These are phyloP conservation scores for Chalciporus pseudorubinellus DNA, from an alignment of 768 basidiomycete species.

Conservation along the genomic window DNA sequence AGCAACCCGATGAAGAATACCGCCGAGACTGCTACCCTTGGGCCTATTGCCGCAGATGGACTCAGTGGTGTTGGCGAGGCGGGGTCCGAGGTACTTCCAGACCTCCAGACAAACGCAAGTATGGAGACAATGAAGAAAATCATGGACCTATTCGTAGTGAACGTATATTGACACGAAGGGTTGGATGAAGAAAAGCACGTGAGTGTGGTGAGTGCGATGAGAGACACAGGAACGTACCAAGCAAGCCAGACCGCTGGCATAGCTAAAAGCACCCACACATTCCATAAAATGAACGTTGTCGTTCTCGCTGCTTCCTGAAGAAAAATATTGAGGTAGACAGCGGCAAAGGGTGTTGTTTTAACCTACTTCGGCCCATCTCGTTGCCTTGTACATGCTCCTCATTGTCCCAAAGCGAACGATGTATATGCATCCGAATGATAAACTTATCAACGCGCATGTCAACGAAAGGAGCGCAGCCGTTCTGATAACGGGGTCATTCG, in stretches of 20 bases:
- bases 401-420: conserved; percentile 71
- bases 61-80: conserved; percentile 36
- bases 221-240: conserved; percentile 41
- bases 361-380: conserved; percentile 69
- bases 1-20: conserved; percentile 58
- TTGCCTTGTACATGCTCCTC: conserved; percentile 69
- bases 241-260: conserved; percentile 71
- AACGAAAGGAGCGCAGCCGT: conserved; percentile 63
- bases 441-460: conserved; percentile 64
- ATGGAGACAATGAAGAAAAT: conserved; percentile 61
- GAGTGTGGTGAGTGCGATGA: neutral
- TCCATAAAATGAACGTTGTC: conserved; percentile 52
- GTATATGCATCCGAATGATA: conserved; percentile 72
- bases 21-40: conserved; percentile 54
- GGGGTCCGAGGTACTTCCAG: conserved; percentile 47
- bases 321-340: neutral
- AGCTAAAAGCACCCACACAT: conserved; percentile 66
- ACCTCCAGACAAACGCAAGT: conserved; percentile 65
- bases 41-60: conserved; percentile 41
- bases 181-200: neutral
- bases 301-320: conserved; percentile 56
- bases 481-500: conserved; percentile 58
- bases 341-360: neutral
- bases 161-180: neutral
- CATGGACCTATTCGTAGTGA: conserved; percentile 50